Evolutionary conservation across 306 rosid genomes (phyloP), one percentile per base, ranked within the genome.

Genomic region (Dicorynia guianensis): DNA sequence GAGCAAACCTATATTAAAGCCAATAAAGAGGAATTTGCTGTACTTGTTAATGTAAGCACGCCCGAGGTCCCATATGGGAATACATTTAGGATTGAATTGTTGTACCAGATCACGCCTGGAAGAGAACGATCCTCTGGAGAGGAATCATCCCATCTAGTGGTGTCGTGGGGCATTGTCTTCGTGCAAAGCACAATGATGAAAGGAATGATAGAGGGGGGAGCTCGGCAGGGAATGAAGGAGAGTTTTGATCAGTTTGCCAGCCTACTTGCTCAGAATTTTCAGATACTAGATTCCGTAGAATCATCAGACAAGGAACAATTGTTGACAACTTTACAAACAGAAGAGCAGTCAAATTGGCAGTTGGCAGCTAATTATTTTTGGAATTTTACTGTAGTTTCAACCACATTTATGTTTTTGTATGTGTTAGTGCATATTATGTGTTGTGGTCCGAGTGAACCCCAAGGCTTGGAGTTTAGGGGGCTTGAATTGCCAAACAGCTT

Each of bases 1-100:
- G 97, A 90, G 76, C 97, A 95, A 85, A 89, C 82, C 30, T 92
- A 92, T 60, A 6, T 90, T 52, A 92, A 76, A 85, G 93, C 79
- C 42, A 72, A 75, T 46, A 88, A 85, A 69, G 83, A 77, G 61
- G 96, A 90, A 71, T 90, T 78, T 86, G 84, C 78, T 59, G 83
- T 92, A 47, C 82, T 79, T 30, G 81, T 80, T 33, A 83, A 63
- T 60, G 93, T 90, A 42, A 80, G 82, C 71, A 90, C 97, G 5
- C 96, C 98, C 0, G 97, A 95, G 48, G 98, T 87, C n/a, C 97
- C 95, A 35, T 88, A 78, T 73, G 98, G 98, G 15, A 89, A 75
- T 77, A 35, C 90, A 34, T 95, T 95, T 80, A 82, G 61, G 74
- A 75, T 84, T 25, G 93, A 92, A 79, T 67, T 95, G 78, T 95